A percentile compares a stretch with the other conserved stretches of the same genome.
Conservation (phyloP, 495 filamentous ascomycete species). For the Penicillium parvum region DNA sequence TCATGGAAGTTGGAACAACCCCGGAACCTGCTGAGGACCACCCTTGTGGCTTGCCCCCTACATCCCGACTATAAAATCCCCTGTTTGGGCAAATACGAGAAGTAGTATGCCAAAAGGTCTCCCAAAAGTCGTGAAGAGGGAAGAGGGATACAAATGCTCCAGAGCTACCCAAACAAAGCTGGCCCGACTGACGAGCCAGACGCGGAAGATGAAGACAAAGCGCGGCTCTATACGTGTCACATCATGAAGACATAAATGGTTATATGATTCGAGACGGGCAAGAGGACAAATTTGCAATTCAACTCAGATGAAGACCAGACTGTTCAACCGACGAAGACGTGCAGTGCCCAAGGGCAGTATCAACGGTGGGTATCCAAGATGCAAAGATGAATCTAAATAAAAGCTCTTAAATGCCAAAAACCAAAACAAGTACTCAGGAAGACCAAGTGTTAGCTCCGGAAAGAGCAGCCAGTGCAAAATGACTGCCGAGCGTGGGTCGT, state of each 20-base stretch:
- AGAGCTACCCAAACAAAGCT: no score
- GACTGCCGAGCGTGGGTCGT: constrained; percentile 18
- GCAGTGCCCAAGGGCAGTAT: background rate
- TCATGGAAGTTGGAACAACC: no score
- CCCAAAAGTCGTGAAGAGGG: no score
- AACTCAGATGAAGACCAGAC: background rate
- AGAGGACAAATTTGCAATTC: background rate
- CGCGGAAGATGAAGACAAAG: background rate
- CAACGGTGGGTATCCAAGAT: background rate
- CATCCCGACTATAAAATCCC: constrained; percentile 9
- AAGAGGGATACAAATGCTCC: no score
- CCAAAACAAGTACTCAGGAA: background rate
- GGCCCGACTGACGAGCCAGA: constrained; percentile 3
- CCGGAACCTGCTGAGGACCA: constrained; percentile 9
- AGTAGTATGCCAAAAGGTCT: no score
- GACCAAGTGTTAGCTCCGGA: constrained; percentile 14
- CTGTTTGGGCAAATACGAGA: no score
- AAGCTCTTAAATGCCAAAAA: background rate
- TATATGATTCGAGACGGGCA: background rate
- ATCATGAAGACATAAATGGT: no score
- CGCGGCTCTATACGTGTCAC: background rate
- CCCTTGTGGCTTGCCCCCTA: constrained; percentile 3
- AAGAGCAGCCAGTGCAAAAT: constrained; percentile 19
- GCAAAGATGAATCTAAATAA: background rate
- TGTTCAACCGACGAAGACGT: background rate